These are phyloP conservation scores for Fraxinus dipetala DNA, from an alignment of 305 asterid genomes.

Conservation along the genomic window DNA sequence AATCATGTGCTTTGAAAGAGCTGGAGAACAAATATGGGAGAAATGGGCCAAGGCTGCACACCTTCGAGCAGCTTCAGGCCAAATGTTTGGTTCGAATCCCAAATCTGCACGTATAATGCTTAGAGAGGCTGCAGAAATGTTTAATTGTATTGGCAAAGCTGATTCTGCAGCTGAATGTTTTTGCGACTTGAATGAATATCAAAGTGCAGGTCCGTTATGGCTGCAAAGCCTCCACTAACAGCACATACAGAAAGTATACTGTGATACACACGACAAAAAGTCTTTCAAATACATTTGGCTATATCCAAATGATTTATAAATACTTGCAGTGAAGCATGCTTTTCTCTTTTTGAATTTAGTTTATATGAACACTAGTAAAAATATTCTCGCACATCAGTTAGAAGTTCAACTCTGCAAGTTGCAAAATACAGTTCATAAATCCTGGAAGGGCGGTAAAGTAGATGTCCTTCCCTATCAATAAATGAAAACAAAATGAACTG, in stretches of 20 bases:
- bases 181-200: constrained; percentile 56
- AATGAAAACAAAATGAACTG: neutral
- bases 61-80: constrained; percentile 49
- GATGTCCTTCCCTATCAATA: neutral
- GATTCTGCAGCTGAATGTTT: constrained; percentile 70
- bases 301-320: neutral
- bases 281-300: neutral
- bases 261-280: neutral
- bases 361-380: neutral
- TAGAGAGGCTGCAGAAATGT: constrained; percentile 66
- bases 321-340: neutral
- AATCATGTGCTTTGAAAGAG: constrained; percentile 60
- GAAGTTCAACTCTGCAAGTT: neutral
- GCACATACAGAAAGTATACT: neutral
- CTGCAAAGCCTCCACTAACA: neutral
- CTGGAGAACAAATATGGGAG: constrained; percentile 56
- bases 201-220: constrained; percentile 47
- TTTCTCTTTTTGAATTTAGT: neutral
- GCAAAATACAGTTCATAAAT: neutral
- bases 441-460: neutral
- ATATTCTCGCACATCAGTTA: neutral
- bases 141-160: constrained; percentile 46
- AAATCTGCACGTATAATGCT: constrained; percentile 39
- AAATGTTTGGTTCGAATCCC: constrained; percentile 40
- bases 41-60: constrained; percentile 62